Evolutionary conservation across 371 early-diverging fungal genomes (phyloP).

Genomic region (Rhizopus stolonifer): DNA sequence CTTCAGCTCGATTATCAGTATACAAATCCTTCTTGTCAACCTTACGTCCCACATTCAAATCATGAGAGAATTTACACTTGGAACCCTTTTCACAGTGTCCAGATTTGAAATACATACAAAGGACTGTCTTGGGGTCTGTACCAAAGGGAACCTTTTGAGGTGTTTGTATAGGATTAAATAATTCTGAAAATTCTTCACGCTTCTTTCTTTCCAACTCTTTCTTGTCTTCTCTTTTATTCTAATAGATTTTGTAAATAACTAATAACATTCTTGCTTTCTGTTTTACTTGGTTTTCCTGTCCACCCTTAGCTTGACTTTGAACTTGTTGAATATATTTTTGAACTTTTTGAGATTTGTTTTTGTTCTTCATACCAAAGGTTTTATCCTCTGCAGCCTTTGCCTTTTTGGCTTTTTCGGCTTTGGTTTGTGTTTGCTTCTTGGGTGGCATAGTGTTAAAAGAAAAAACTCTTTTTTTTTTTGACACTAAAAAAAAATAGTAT

Average conservation of each 20-base stretch:
- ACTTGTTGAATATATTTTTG: conserved; percentile 90
- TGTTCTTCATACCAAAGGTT: conserved; percentile 98
- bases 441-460: conserved; percentile 69
- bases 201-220: conserved; percentile 46
- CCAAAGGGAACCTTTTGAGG: conserved; percentile 98
- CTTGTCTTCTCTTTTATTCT: conserved; percentile 23
- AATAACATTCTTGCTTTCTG: background rate
- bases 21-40: conserved; percentile 89
- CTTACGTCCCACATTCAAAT: conserved; percentile 88
- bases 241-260: background rate
- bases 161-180: conserved; percentile 88
- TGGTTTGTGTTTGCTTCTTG: conserved; percentile 49
- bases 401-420: conserved; percentile 70
- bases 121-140: conserved; percentile 97
- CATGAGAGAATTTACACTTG: conserved; percentile 99
- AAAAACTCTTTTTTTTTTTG: background rate
- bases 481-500: too few species aligned
- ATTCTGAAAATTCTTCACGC: conserved; percentile 65
- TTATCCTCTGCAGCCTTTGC: conserved; percentile 93
- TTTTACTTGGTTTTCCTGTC: conserved; percentile 3
- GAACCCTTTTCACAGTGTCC: conserved; percentile 93
- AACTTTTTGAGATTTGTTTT: conserved; percentile 89
- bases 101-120: conserved; percentile 92
- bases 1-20: conserved; percentile 75
- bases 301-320: conserved; percentile 73